Evolutionary conservation across 345 rosid species (phyloP).

Genomic region (Passiflora organensis): DNA sequence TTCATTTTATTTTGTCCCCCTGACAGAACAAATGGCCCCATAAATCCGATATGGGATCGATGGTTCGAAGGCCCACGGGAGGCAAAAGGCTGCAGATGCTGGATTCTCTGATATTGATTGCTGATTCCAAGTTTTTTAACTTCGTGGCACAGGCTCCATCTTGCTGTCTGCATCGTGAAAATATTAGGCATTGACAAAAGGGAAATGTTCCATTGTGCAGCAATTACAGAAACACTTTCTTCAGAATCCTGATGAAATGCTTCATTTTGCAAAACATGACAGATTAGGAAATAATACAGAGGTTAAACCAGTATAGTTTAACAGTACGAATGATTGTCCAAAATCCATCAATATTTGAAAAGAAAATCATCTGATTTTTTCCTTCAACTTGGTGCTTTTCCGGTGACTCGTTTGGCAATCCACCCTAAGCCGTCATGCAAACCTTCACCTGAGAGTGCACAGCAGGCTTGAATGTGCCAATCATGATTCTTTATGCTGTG

Average conservation of each 20-base stretch:
- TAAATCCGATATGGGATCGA: constrained; percentile 70
- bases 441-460: constrained; percentile 87
- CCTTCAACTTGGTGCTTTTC: constrained; percentile 55
- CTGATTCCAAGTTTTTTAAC: constrained; percentile 6
- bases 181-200: not conserved
- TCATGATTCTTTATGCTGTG: constrained; percentile 91
- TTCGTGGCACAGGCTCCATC: constrained; percentile 8
- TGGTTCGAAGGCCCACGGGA: constrained; percentile 82
- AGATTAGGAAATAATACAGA: constrained; percentile 15
- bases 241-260: constrained; percentile 17
- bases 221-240: constrained; percentile 16
- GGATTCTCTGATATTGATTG: constrained; percentile 45
- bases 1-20: not conserved
- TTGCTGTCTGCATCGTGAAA: not conserved
- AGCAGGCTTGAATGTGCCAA: constrained; percentile 96
- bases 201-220: constrained; percentile 20
- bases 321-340: constrained; percentile 20
- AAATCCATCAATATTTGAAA: constrained; percentile 4
- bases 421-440: constrained; percentile 80
- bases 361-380: not conserved
- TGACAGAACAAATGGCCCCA: constrained; percentile 66
- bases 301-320: constrained; percentile 13
- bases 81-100: constrained; percentile 62
- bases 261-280: constrained; percentile 19
- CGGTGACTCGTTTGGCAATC: constrained; percentile 79